phyloP scores from a whole-genome alignment of 2,329 filamentous ascomycete genomes.

The Furcasterigmium furcatum region DNA sequence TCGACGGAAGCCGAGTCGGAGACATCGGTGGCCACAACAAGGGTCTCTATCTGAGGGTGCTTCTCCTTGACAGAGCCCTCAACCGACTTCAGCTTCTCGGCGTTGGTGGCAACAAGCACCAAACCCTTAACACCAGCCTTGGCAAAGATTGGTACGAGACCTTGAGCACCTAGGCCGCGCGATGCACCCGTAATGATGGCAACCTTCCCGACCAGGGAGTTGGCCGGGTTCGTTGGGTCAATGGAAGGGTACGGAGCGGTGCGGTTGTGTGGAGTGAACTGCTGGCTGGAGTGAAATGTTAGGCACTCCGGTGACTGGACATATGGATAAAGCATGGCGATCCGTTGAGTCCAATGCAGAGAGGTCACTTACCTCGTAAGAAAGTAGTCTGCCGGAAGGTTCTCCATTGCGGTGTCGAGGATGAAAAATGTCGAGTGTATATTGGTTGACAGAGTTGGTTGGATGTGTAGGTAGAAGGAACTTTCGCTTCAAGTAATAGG shows the following conservation, averaged over 20 bases:
- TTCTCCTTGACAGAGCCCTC: slow-evolving; percentile 27
- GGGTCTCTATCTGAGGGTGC: slow-evolving; percentile 8
- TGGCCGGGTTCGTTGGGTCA: slow-evolving; percentile 29
- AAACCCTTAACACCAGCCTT: slow-evolving; percentile 14
- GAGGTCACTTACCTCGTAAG: not conserved
- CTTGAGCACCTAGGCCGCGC: slow-evolving; percentile 47
- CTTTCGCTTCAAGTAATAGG: not conserved
- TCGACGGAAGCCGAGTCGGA: slow-evolving; percentile 3
- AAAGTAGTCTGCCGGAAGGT: not conserved
- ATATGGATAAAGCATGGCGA: too few species aligned
- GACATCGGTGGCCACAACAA: not conserved
- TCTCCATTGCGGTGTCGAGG: not conserved
- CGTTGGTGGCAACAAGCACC: slow-evolving; percentile 24
- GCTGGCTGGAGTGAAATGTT: slow-evolving; percentile 3
- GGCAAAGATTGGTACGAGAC: slow-evolving; percentile 14
- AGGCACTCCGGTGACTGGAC: not conserved
- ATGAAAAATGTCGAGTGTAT: not conserved
- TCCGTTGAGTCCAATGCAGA: too few species aligned
- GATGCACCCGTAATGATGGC: slow-evolving; percentile 52
- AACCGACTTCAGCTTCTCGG: slow-evolving; percentile 27
- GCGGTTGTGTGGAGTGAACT: slow-evolving; percentile 17
- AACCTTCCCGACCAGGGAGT: slow-evolving; percentile 28
- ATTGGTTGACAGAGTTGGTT: too few species aligned
- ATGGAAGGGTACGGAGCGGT: slow-evolving; percentile 50
- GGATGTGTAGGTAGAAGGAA: not conserved